phyloP scores from a whole-genome alignment of 2,329 filamentous ascomycete genomes.

The Penicillium palitans region DNA sequence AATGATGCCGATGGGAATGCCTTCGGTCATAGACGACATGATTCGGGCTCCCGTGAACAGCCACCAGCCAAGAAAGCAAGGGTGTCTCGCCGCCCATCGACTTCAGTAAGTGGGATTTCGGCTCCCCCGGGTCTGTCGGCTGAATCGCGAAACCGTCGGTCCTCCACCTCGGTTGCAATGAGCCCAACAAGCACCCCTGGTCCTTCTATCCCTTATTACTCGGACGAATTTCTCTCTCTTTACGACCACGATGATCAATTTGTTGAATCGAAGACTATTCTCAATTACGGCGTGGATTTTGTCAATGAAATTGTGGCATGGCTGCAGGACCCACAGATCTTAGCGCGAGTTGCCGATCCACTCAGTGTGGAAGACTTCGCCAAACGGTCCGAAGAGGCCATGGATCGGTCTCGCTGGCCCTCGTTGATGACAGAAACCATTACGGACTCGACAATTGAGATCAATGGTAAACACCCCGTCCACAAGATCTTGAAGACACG shows the following conservation, averaged over 20 bases:
- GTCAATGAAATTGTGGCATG: constrained; percentile 74
- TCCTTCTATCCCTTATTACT: constrained; percentile 70
- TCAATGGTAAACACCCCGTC: constrained; percentile 60
- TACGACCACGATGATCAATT: constrained; percentile 65
- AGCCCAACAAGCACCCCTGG: constrained; percentile 68
- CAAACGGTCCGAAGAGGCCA: constrained; percentile 56
- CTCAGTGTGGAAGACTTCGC: constrained; percentile 68
- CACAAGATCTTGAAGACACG: constrained; percentile 64
- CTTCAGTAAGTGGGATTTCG: constrained; percentile 70
- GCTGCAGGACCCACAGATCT: constrained; percentile 70
- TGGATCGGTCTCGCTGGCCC: constrained; percentile 58
- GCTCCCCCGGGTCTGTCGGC: constrained; percentile 65
- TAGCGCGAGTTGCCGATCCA: constrained; percentile 67
- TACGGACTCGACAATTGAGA: constrained; percentile 50
- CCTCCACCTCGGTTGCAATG: constrained; percentile 59
- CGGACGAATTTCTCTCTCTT: constrained; percentile 71
- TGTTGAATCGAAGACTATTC: constrained; percentile 67
- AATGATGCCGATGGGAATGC: constrained; percentile 62
- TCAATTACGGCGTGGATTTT: constrained; percentile 73
- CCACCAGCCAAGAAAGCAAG: constrained; percentile 77
- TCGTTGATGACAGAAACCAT: constrained; percentile 54
- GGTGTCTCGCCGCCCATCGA: constrained; percentile 74
- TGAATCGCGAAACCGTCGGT: constrained; percentile 60
- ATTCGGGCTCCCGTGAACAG: constrained; percentile 51
- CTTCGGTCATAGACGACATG: constrained; percentile 56